Base-by-base conservation (phyloP, 768 basidiomycete species). In the Suillus discolor region DNA sequence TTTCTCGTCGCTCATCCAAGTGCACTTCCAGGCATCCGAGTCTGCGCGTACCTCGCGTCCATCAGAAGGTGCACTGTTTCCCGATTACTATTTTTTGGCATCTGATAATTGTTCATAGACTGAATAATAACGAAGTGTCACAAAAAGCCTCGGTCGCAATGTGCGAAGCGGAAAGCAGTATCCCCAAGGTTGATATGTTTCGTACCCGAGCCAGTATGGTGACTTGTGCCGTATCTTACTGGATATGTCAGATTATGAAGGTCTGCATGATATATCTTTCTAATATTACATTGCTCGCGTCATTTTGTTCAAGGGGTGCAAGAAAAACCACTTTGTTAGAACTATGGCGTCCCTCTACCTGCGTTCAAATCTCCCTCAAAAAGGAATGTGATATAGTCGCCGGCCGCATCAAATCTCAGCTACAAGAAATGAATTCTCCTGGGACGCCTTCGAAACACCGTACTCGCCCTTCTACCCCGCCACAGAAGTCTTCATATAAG, bases 151-250 rank as follows among this genome's bases (percentile, higher is more conserved):
- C n/a, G n/a, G n/a, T n/a, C n/a, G n/a, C n/a, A n/a, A n/a, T 80
- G 75, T 69, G 74, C 13, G 72, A 77, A 12, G 73, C 74, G 23
- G 81, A 84, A 67, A 67, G 59, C 2, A 69, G 63, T 0, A 62
- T 77, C 23, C 69, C 68, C 6, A 61, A 28, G 1, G 42, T 64
- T n/a, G 44, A 67, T 3, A 34, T 71, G 34, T 39, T 77, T 12
- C 72, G 63, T 61, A 62, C 70, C 28, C 28, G 28, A 23, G 47
- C 57, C 0, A 61, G 63, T 42, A 65, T 72, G 18, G 72, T 81
- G 28, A 76, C 70, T 47, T 81, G 78, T 54, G 79, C 78, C 4
- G 70, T 85, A 4, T 86, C 84, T 69, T 81, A 77, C 62, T 86
- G 84, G 85, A 76, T 81, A 3, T 82, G 76, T 59, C 77, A 78